These are phyloP conservation scores for Pisolithus sp. DNA, from an alignment of 768 basidiomycete genomes.

Conservation along the genomic window DNA sequence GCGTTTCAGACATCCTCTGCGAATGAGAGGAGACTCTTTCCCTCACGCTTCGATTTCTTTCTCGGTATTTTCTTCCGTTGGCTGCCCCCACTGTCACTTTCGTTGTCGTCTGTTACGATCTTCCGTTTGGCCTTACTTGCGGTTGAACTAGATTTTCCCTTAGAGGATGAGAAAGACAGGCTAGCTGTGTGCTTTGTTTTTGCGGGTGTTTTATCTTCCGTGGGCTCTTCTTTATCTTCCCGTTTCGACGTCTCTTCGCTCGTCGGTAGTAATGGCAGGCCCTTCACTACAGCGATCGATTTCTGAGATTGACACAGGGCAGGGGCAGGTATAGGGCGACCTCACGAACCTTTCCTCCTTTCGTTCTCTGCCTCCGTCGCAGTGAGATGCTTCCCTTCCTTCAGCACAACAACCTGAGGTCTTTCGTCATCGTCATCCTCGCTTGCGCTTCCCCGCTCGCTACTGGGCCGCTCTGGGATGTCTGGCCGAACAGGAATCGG, in stretches of 20 bases:
- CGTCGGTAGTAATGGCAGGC: conserved; percentile 48
- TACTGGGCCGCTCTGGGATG: conserved; percentile 61
- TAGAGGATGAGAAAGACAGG: conserved; percentile 38
- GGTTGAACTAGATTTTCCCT: conserved; percentile 15
- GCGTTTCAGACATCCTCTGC: conserved; percentile 26
- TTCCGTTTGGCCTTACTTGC: conserved; percentile 30
- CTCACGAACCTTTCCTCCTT: conserved; percentile 55
- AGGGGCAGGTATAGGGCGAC: not conserved
- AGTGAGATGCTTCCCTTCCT: conserved; percentile 80
- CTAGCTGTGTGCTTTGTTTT: conserved; percentile 19
- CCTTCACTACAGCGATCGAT: conserved; percentile 44
- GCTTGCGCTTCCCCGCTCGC: conserved; percentile 66
- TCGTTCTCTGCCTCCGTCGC: conserved; percentile 74
- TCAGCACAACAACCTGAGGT: conserved; percentile 85
- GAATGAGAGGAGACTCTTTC: conserved; percentile 35
- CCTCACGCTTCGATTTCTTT: conserved; percentile 50
- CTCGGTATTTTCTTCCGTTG: conserved; percentile 29
- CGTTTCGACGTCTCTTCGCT: conserved; percentile 17
- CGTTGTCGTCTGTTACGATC: conserved; percentile 28
- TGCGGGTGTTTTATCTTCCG: conserved; percentile 10
- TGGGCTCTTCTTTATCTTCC: conserved; percentile 25
- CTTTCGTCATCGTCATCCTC: conserved; percentile 73
- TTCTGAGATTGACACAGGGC: conserved; percentile 2
- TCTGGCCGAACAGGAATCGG: conserved; percentile 72
- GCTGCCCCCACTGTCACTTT: conserved; percentile 18